phyloP scores from a whole-genome alignment of 2,329 filamentous ascomycete species.

The Fusarium anthophilum region DNA sequence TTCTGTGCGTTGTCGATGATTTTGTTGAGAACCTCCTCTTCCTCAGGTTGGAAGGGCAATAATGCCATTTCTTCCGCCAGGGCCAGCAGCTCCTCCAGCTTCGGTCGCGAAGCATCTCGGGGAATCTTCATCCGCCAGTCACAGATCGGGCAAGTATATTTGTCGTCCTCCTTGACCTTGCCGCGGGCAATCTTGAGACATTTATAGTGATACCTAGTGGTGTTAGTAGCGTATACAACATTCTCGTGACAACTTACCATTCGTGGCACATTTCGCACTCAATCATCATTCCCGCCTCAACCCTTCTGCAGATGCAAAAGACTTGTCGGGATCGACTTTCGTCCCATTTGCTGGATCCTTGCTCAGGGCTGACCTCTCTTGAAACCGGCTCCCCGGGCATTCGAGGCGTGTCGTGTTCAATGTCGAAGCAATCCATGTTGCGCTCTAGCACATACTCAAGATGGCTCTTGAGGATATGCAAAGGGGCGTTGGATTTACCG shows the following conservation, averaged over 20 bases:
- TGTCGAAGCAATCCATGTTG: constrained; percentile 91
- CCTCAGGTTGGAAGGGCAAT: constrained; percentile 94
- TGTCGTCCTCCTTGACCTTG: constrained; percentile 98
- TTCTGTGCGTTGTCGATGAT: constrained; percentile 87
- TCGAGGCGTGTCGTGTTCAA: constrained; percentile 83
- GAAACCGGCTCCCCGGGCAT: constrained; percentile 93
- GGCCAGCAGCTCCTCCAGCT: constrained; percentile 85
- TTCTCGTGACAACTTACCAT: constrained; percentile 69
- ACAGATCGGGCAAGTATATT: constrained; percentile 97
- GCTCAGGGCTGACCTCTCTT: constrained; percentile 73
- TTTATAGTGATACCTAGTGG: constrained; percentile 89
- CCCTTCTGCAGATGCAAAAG: constrained; percentile 94
- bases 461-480: constrained; percentile 94
- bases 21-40: constrained; percentile 84
- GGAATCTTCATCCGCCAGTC: constrained; percentile 98
- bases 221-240: background rate
- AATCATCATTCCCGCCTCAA: constrained; percentile 99
- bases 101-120: constrained; percentile 92
- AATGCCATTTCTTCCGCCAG: constrained; percentile 85
- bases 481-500: constrained; percentile 94
- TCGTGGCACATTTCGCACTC: constrained; percentile 98
- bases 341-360: constrained; percentile 64
- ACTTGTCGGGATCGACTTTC: constrained; percentile 77
- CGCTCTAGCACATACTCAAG: constrained; percentile 93
- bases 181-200: constrained; percentile 97